Percentiles rank a stretch among this genome's conserved stretches.
These are phyloP conservation scores for Rhodotorula paludigena DNA, from an alignment of 768 basidiomycete genomes.

Conservation along the genomic window DNA sequence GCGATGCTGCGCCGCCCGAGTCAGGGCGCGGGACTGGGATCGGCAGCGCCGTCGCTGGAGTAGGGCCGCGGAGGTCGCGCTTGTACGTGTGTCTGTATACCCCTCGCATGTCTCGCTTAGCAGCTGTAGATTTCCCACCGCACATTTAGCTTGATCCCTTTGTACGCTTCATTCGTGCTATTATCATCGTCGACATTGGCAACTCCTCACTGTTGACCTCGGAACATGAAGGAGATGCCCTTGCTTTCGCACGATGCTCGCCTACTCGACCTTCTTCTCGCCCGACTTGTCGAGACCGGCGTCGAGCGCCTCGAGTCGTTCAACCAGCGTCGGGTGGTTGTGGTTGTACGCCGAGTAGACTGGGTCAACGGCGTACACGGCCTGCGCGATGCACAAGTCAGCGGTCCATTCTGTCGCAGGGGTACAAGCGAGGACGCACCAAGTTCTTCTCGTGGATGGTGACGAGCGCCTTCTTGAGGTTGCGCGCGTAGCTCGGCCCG, in stretches of 20 bases:
- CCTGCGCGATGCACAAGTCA: neutral
- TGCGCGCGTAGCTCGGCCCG: slow-evolving; percentile 43
- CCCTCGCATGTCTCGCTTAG: too few relatives aligned
- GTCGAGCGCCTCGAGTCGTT: slow-evolving; percentile 78
- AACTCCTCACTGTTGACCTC: too few relatives aligned
- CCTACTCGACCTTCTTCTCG: slow-evolving; percentile 19
- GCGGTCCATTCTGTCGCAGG: too few relatives aligned
- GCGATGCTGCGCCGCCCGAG: slow-evolving; percentile 24
- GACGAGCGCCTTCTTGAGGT: slow-evolving; percentile 61
- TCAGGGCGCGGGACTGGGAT: neutral
- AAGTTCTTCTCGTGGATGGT: slow-evolving; percentile 86
- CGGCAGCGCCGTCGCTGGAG: neutral
- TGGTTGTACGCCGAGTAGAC: slow-evolving; percentile 88
- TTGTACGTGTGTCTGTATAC: too few relatives aligned
- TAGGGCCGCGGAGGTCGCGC: slow-evolving; percentile 4
- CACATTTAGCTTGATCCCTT: too few relatives aligned
- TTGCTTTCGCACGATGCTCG: neutral
- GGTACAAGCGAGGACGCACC: slow-evolving; percentile 52
- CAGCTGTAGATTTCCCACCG: too few relatives aligned
- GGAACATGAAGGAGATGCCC: neutral
- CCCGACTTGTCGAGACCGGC: slow-evolving; percentile 4
- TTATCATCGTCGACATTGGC: too few relatives aligned
- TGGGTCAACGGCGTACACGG: slow-evolving; percentile 34
- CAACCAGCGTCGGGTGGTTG: slow-evolving; percentile 88
- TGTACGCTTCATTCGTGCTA: too few relatives aligned